Evolutionary conservation across 1,284 basidiomycete species (phyloP).

Genomic region (Malassezia furfur): DNA sequence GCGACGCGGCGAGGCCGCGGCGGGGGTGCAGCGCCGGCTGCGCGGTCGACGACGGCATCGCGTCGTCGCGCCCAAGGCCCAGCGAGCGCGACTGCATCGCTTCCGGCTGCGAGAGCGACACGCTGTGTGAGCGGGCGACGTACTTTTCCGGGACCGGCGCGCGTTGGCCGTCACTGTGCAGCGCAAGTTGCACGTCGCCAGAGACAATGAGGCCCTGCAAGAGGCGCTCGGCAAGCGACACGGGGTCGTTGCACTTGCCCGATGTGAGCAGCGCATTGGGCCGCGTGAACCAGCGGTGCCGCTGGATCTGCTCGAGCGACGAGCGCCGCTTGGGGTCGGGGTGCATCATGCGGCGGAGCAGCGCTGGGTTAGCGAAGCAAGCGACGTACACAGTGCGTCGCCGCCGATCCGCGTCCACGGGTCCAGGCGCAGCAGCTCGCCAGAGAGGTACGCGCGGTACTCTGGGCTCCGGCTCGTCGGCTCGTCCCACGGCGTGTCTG

Average conservation of each 20-base stretch:
- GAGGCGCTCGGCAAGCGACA: slow-evolving; percentile 44
- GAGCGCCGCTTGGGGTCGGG: slow-evolving; percentile 32
- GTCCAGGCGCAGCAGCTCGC: slow-evolving; percentile 60
- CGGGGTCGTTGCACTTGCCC: slow-evolving; percentile 41
- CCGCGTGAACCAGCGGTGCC: slow-evolving; percentile 44
- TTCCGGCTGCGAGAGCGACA: slow-evolving; percentile 46
- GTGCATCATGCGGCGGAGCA: slow-evolving; percentile 41
- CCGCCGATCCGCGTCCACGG: slow-evolving; percentile 71
- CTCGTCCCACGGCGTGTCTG: slow-evolving; percentile 89
- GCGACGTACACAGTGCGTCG: slow-evolving; percentile 51
- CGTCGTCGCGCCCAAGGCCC: slow-evolving; percentile 15
- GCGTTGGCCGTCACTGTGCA: slow-evolving; percentile 42
- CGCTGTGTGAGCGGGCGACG: slow-evolving; percentile 9
- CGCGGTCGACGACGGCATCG: slow-evolving; percentile 28
- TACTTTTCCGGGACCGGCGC: slow-evolving; percentile 33
- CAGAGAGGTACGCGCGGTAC: slow-evolving; percentile 65
- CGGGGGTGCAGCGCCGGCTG: slow-evolving; percentile 22
- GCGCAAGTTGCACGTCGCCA: slow-evolving; percentile 38
- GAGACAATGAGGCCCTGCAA: slow-evolving; percentile 42
- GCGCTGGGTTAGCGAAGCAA: background rate
- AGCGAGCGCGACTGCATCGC: slow-evolving; percentile 28
- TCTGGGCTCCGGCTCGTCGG: slow-evolving; percentile 71
- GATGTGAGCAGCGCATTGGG: slow-evolving; percentile 33
- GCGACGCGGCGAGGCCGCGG: slow-evolving; percentile 20
- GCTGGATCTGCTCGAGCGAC: slow-evolving; percentile 36